Base-by-base conservation (phyloP, 805 yeast genomes). In the Yamadazyma paraphyllophila region DNA sequence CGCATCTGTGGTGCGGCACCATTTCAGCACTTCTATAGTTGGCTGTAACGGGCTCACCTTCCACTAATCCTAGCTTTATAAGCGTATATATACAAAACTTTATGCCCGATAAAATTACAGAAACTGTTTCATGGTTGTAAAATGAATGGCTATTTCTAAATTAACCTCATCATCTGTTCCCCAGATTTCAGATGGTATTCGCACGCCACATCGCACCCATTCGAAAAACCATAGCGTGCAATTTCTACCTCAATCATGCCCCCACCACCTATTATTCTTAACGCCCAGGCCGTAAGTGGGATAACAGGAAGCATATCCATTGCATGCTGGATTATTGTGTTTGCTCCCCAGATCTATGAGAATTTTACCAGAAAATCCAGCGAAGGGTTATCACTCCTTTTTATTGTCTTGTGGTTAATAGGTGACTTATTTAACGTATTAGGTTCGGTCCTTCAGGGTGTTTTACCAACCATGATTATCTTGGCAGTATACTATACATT, bases 241-340 rank as follows among this genome's bases (percentile, higher is more conserved):
- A 12, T 39, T 32, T 31, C 31, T 40, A 25, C 12, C 12, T 12
- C 12, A 8, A 29, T 7, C 14, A 49, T 49, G 52, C 84, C 85
- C 17, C 84, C 85, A 30, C 82, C 82, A 20, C 87, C 90, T 2
- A 74, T 83, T 17, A 75, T 77, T 25, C 69, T 83, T 44, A 84
- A 81, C 52, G 82, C 88, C 13, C 80, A 80, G 52, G 87, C 87
- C 13, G 80, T 86, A 14, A 81, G 89, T 58, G 94, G 92, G 6
- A 84, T 87, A 45, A 81, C 86, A 14, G 88, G 85, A 48, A 88
- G 96, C 10, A 89, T 94, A 30, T 92, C 98, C 14, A 80, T 92
- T 39, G 96, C 97, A 12, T 94, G 97, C 63, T 92, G 99, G 99
- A 85, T 94, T 48, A 91, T 94, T 40, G 99, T 92, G 13, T 92